These are phyloP conservation scores for Colletotrichum australisinense DNA, from an alignment of 2,329 filamentous ascomycete species.

Conservation along the genomic window DNA sequence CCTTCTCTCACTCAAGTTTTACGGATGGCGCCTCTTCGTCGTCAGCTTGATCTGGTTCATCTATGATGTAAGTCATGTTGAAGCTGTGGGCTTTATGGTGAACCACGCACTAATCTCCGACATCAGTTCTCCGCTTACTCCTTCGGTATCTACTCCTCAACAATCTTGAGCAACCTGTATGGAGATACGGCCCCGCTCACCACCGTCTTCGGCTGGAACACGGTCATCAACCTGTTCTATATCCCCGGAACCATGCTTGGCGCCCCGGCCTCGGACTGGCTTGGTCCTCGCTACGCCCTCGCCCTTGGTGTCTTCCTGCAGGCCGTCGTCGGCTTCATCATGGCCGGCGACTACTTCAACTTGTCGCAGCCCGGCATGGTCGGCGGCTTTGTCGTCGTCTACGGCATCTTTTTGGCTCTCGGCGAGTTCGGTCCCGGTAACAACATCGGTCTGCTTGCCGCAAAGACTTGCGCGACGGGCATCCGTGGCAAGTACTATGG, in stretches of 20 bases:
- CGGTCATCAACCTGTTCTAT: conserved; percentile 89
- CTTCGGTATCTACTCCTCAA: conserved; percentile 86
- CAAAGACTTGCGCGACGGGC: conserved; percentile 88
- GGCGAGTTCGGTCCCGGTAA: conserved; percentile 89
- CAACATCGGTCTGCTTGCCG: conserved; percentile 89
- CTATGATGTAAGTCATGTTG: conserved; percentile 64
- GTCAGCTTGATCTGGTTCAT: conserved; percentile 87
- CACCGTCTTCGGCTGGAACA: conserved; percentile 88
- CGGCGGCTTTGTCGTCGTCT: conserved; percentile 82
- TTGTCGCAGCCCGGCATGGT: conserved; percentile 77
- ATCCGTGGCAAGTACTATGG: conserved; percentile 80
- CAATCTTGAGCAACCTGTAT: conserved; percentile 76
- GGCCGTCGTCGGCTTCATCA: conserved; percentile 85
- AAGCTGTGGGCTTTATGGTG: neutral
- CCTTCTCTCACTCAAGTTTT: conserved; percentile 69
- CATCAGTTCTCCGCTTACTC: conserved; percentile 80
- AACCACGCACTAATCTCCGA: neutral
- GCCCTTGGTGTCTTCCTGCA: conserved; percentile 78
- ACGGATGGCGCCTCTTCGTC: conserved; percentile 77
- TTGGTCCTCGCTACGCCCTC: conserved; percentile 83
- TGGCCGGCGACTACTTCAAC: conserved; percentile 81
- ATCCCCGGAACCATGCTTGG: conserved; percentile 85
- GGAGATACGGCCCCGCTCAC: conserved; percentile 72
- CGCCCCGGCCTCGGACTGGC: conserved; percentile 79
- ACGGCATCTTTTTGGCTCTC: conserved; percentile 81